A percentile compares a stretch with the other conserved stretches of the same genome.
phyloP scores from a whole-genome alignment of 75 land plant species.

The Larix kaempferi region DNA sequence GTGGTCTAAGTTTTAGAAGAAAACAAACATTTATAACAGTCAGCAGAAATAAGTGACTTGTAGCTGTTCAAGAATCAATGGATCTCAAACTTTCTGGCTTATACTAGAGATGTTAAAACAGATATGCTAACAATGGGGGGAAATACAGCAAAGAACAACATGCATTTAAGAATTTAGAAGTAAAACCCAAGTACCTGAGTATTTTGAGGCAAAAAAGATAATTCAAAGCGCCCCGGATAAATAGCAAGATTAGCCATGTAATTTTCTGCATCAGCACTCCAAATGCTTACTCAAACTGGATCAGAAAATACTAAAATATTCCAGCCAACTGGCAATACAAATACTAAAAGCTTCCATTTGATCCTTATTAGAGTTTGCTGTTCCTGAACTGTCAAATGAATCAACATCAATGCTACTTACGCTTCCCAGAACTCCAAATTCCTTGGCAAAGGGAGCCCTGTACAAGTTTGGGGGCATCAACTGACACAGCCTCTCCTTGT shows the following conservation, averaged over 20 bases:
- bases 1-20: background rate
- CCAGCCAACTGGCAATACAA: background rate
- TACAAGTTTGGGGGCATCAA: constrained; percentile 49
- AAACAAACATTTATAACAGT: background rate
- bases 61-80: background rate
- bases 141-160: too few relatives aligned
- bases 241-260: constrained; percentile 91
- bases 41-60: background rate
- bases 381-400: background rate
- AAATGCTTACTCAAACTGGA: constrained; percentile 5
- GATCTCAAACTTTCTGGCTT: background rate
- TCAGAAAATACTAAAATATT: background rate
- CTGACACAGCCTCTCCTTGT: constrained; percentile 39
- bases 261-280: constrained; percentile 51
- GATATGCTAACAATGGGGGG: too few relatives aligned
- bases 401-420: constrained; percentile 23
- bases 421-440: constrained; percentile 55
- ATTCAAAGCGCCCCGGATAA: constrained; percentile 84
- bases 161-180: background rate
- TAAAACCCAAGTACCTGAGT: constrained; percentile 62
- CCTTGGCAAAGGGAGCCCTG: constrained; percentile 63
- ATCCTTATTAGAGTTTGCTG: too few relatives aligned
- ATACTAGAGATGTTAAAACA: background rate
- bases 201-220: constrained; percentile 79
- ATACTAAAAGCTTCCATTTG: background rate